Percentiles rank a stretch among this genome's conserved stretches.
Evolutionary conservation across 2,329 filamentous ascomycete species (phyloP).

Genomic region (Graphilbum fragrans): DNA sequence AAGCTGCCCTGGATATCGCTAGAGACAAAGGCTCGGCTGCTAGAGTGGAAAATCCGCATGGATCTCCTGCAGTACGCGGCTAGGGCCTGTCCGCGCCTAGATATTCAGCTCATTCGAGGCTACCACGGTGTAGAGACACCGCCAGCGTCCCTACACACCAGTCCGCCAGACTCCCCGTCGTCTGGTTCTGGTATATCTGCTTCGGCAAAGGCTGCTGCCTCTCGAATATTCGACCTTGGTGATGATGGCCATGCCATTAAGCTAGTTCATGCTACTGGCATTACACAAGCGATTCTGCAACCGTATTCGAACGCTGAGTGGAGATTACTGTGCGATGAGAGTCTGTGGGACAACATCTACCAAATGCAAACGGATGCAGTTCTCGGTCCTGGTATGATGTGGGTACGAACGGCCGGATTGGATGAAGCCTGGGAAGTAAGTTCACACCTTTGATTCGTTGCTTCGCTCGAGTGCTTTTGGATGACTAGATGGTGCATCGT

Average conservation of each 20-base stretch:
- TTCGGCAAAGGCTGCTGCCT: constrained; percentile 27
- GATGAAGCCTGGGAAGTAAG: constrained; percentile 47
- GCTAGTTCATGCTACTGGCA: constrained; percentile 53
- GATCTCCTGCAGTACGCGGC: constrained; percentile 67
- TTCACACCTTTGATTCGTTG: too few relatives aligned
- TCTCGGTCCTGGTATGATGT: constrained; percentile 37
- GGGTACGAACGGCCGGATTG: constrained; percentile 52
- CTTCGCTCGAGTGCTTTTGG: too few relatives aligned
- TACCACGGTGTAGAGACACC: constrained; percentile 1
- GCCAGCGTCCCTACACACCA: background rate
- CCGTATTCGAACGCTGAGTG: constrained; percentile 31
- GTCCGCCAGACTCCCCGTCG: background rate
- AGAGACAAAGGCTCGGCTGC: constrained; percentile 51
- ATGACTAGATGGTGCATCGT: too few relatives aligned
- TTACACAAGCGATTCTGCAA: constrained; percentile 38
- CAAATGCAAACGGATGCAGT: constrained; percentile 52
- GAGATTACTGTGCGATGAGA: constrained; percentile 39
- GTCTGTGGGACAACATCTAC: constrained; percentile 47
- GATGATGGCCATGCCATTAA: constrained; percentile 83
- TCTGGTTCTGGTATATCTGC: constrained; percentile 30
- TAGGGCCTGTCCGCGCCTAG: constrained; percentile 48
- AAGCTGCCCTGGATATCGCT: constrained; percentile 46
- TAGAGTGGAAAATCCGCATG: constrained; percentile 72
- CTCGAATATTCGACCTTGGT: constrained; percentile 30
- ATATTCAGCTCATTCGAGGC: constrained; percentile 17